Evolutionary conservation across 192 early-diverging fungal species (phyloP).

Genomic region (Lunasporangiospora selenospora): DNA sequence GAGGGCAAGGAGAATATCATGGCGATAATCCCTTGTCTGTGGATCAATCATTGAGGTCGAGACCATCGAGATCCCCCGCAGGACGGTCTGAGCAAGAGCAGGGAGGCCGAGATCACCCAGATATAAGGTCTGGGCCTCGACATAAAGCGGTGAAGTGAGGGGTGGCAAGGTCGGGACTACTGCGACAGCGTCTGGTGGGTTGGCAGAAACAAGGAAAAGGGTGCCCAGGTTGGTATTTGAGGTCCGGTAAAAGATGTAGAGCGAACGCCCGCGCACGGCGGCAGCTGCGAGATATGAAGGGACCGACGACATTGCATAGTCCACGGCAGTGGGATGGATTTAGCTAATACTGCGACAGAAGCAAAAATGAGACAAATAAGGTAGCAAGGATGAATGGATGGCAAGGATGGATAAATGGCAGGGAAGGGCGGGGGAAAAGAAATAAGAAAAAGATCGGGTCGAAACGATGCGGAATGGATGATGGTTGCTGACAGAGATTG

Average conservation of each 20-base stretch:
- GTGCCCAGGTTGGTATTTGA: not conserved
- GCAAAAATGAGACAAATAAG: not conserved
- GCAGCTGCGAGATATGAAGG: constrained; percentile 1
- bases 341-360: no score
- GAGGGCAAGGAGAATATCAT: constrained; percentile 15
- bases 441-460: not conserved
- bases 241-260: constrained; percentile 10
- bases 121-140: no score
- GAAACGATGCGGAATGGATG: not conserved
- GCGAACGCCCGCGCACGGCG: constrained; percentile 3
- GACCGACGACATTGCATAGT: not conserved
- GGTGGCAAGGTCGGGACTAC: not conserved
- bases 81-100: no score
- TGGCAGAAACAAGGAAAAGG: not conserved
- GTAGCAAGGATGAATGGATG: not conserved
- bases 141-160: no score
- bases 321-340: not conserved
- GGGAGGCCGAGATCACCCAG: no score
- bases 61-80: no score
- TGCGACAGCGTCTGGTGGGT: not conserved
- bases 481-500: not conserved
- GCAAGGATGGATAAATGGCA: not conserved
- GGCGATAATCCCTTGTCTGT: not conserved
- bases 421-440: not conserved
- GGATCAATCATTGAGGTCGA: constrained; percentile 4